A percentile compares a stretch with the other conserved stretches of the same genome.
These are phyloP conservation scores for Colletotrichum sp. DNA, from an alignment of 2,329 filamentous ascomycete species.

Conservation along the genomic window DNA sequence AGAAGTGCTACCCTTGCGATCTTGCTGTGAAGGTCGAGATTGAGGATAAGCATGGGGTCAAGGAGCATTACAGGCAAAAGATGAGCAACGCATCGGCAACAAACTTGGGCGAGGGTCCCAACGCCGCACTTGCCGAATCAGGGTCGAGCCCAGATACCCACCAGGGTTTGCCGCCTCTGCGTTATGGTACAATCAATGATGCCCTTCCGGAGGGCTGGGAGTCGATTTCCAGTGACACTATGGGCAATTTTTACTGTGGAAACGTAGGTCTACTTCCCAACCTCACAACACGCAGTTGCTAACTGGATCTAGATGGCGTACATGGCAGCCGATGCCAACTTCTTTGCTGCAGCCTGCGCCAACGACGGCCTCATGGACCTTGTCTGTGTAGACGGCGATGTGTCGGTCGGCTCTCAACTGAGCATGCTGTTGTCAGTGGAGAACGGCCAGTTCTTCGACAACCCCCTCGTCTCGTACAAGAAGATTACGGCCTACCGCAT, in stretches of 20 bases:
- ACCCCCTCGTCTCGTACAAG: constrained; percentile 76
- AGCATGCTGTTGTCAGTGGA: constrained; percentile 76
- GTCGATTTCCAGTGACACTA: constrained; percentile 72
- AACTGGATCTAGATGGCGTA: constrained; percentile 72
- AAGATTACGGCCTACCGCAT: constrained; percentile 91
- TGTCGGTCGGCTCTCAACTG: constrained; percentile 70
- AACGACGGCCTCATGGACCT: constrained; percentile 88
- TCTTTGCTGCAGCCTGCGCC: constrained; percentile 84
- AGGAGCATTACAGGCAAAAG: constrained; percentile 70
- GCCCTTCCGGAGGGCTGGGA: constrained; percentile 81
- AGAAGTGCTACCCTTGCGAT: constrained; percentile 87
- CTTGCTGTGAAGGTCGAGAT: constrained; percentile 85
- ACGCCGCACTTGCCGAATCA: background rate
- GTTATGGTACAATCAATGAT: constrained; percentile 82
- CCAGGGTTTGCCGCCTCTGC: constrained; percentile 71
- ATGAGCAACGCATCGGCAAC: constrained; percentile 36
- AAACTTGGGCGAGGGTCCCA: constrained; percentile 29
- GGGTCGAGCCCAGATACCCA: constrained; percentile 30
- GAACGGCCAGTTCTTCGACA: constrained; percentile 78
- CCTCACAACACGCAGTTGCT: background rate
- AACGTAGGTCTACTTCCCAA: constrained; percentile 63
- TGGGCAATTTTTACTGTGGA: constrained; percentile 93
- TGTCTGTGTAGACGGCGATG: constrained; percentile 78
- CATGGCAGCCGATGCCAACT: constrained; percentile 86
- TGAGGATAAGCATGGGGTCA: constrained; percentile 75